These are phyloP conservation scores for Oryza officinalis DNA, from an alignment of 176 grass and related monocot species.

Conservation along the genomic window DNA sequence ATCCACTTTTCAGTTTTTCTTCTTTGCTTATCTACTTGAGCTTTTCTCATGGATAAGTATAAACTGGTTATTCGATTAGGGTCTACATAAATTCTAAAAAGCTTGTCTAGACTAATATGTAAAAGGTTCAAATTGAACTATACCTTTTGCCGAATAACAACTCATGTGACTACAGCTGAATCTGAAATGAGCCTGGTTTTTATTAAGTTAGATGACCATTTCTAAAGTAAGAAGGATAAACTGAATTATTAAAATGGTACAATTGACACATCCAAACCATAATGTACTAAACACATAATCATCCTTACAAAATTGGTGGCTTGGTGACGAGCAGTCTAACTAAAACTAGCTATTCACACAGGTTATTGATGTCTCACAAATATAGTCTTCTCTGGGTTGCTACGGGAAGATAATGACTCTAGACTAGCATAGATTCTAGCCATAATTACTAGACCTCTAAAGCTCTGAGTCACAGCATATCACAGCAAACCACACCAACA, in stretches of 20 bases:
- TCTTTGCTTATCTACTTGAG: slow-evolving; percentile 18
- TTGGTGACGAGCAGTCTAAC: background rate
- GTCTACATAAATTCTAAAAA: background rate
- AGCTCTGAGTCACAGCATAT: slow-evolving; percentile 11
- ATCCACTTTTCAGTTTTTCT: slow-evolving; percentile 28
- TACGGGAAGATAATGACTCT: background rate
- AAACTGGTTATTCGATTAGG: slow-evolving; percentile 6
- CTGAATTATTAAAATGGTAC: background rate
- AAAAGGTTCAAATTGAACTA: background rate
- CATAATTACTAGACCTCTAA: slow-evolving; percentile 10
- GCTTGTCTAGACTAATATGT: background rate
- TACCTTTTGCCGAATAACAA: slow-evolving; percentile 1
- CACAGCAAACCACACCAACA: background rate
- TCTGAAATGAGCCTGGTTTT: background rate
- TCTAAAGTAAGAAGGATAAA: background rate
- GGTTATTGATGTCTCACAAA: slow-evolving; percentile 19
- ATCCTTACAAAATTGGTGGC: slow-evolving; percentile 8
- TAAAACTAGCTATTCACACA: slow-evolving; percentile 15
- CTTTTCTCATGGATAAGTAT: slow-evolving; percentile 21
- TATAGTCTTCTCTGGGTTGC: slow-evolving; percentile 2
- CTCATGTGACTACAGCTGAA: background rate
- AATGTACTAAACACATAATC: background rate
- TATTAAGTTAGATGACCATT: background rate
- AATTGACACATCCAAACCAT: background rate
- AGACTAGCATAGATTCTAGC: slow-evolving; percentile 1